Conservation (phyloP, 2,329 filamentous ascomycete genomes). For the Helotiales sp. region DNA sequence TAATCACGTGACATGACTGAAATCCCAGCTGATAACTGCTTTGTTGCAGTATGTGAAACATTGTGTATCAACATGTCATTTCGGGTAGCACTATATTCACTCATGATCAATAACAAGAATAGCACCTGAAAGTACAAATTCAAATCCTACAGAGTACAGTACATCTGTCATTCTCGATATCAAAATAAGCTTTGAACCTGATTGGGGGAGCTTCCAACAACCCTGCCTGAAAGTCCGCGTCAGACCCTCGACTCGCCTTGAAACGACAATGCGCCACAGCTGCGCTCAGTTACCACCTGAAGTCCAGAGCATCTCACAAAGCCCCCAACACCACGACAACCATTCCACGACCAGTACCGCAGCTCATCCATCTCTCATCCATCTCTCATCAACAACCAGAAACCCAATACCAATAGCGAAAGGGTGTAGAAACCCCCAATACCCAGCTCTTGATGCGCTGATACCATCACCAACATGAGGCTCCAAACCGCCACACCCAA, state of each 20-base stretch:
- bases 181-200: not conserved
- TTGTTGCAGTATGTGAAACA: not conserved
- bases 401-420: not conserved
- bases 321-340: not conserved
- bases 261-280: no score
- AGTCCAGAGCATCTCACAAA: not conserved
- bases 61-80: not conserved
- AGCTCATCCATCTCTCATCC: not conserved
- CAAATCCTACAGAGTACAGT: no score
- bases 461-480: slow-evolving; percentile 33
- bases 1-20: not conserved
- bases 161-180: not conserved
- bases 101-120: not conserved
- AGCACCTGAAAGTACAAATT: not conserved
- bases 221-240: no score
- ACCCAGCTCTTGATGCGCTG: slow-evolving; percentile 34
- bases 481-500: slow-evolving; percentile 26
- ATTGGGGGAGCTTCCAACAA: no score
- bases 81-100: not conserved
- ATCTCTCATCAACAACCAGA: not conserved
- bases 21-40: not conserved
- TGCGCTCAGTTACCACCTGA: not conserved
- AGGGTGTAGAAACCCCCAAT: not conserved
- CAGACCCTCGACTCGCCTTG: no score
- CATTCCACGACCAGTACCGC: not conserved